Percentiles rank a stretch among this genome's conserved stretches.
Evolutionary conservation across 129 eudicot species (phyloP).

Genomic region (Centaurea solstitialis): DNA sequence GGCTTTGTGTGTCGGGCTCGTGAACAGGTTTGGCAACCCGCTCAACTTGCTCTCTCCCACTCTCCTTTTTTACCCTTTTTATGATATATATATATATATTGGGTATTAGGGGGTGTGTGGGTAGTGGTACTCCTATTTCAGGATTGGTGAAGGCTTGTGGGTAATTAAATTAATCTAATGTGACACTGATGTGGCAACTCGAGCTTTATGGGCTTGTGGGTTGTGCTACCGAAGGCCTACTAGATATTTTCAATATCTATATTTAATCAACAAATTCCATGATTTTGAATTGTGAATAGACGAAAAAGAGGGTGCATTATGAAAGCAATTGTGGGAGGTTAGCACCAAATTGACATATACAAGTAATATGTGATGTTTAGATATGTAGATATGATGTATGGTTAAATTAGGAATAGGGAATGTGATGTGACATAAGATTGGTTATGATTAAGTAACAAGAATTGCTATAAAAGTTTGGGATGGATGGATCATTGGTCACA

Average conservation of each 20-base stretch:
- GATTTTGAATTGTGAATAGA: neutral
- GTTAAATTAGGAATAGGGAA: constrained; percentile 7
- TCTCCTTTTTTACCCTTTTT: no score
- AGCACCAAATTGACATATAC: neutral
- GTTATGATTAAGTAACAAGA: constrained; percentile 11
- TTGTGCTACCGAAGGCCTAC: no score
- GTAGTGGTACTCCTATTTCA: no score
- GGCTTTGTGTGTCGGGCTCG: no score
- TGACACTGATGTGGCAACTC: no score
- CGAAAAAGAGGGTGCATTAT: neutral
- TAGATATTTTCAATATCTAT: neutral
- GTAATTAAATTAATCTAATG: no score
- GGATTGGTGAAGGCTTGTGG: no score
- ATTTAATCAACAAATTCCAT: neutral
- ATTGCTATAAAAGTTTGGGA: neutral
- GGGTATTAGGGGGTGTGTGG: no score
- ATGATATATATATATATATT: no score
- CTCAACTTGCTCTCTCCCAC: no score
- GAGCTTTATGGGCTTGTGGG: no score
- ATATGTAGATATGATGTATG: neutral
- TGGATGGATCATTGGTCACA: constrained; percentile 10
- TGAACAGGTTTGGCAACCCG: no score
- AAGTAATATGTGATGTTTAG: constrained; percentile 17
- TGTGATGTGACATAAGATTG: constrained; percentile 19
- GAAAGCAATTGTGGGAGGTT: neutral